Evolutionary conservation across 2,329 filamentous ascomycete species (phyloP).

Genomic region (Scedosporium minutisporum): DNA sequence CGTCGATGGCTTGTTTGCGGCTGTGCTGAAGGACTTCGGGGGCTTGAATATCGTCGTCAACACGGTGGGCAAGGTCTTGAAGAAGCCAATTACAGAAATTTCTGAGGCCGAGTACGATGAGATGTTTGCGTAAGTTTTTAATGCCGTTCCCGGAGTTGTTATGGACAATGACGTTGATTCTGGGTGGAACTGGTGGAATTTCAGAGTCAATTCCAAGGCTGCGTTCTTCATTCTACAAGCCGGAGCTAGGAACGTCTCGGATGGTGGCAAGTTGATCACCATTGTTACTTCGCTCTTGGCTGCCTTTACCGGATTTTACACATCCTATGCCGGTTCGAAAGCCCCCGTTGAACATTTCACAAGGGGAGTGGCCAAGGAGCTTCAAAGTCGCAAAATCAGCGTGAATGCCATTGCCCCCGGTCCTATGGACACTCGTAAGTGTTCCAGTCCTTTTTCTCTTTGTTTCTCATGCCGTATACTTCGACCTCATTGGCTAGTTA

Average conservation of each 20-base stretch:
- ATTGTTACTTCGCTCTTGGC: slow-evolving; percentile 33
- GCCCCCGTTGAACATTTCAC: slow-evolving; percentile 30
- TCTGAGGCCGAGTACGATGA: slow-evolving; percentile 34
- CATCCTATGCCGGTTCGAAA: slow-evolving; percentile 33
- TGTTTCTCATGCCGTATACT: not conserved
- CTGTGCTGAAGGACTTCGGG: slow-evolving; percentile 29
- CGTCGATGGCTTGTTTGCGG: slow-evolving; percentile 29
- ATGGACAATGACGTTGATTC: not conserved
- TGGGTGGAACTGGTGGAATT: not conserved
- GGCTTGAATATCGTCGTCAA: slow-evolving; percentile 40
- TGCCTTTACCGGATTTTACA: slow-evolving; percentile 35
- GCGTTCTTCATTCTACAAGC: slow-evolving; percentile 36
- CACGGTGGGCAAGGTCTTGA: slow-evolving; percentile 38
- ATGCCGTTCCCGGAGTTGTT: not conserved
- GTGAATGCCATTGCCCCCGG: slow-evolving; percentile 27
- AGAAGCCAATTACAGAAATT: slow-evolving; percentile 34
- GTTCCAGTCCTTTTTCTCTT: not conserved
- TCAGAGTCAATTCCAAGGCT: slow-evolving; percentile 34
- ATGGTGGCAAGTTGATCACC: slow-evolving; percentile 37
- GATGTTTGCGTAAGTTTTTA: slow-evolving; percentile 31
- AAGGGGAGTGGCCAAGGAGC: slow-evolving; percentile 23
- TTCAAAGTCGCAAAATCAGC: slow-evolving; percentile 20
- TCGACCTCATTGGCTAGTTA: not conserved
- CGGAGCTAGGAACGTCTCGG: slow-evolving; percentile 27
- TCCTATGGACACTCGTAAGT: slow-evolving; percentile 30